These are phyloP conservation scores for Lasiodiplodia citricola DNA, from an alignment of 2,329 filamentous ascomycete species.

Conservation along the genomic window DNA sequence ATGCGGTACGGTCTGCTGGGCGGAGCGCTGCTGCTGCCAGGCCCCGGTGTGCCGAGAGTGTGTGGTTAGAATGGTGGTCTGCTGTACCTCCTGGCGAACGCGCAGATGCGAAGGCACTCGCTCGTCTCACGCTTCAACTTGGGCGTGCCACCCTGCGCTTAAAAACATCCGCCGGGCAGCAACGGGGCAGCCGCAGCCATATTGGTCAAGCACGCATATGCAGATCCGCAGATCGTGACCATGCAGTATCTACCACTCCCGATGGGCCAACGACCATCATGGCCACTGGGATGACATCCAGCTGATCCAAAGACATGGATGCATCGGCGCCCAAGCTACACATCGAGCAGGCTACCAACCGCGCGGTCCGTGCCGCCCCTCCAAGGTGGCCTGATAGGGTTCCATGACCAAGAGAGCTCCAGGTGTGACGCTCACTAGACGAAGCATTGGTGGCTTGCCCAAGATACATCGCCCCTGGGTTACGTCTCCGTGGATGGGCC, in stretches of 20 bases:
- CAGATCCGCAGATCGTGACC: slow-evolving; percentile 23
- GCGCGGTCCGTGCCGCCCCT: slow-evolving; percentile 22
- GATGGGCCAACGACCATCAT: slow-evolving; percentile 6
- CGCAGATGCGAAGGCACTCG: slow-evolving; percentile 11
- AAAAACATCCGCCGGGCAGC: slow-evolving; percentile 9
- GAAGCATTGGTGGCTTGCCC: slow-evolving; percentile 26
- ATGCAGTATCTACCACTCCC: slow-evolving; percentile 24
- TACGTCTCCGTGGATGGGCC: slow-evolving; percentile 14
- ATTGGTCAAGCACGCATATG: slow-evolving; percentile 17
- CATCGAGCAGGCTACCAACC: slow-evolving; percentile 23
- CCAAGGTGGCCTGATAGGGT: slow-evolving; percentile 26
- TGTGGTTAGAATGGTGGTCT: slow-evolving; percentile 13
- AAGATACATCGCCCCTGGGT: slow-evolving; percentile 9
- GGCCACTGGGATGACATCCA: slow-evolving; percentile 18
- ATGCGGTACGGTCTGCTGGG: slow-evolving; percentile 3
- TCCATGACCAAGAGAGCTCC: slow-evolving; percentile 21
- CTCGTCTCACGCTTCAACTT: slow-evolving; percentile 1
- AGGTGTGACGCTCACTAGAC: slow-evolving; percentile 22
- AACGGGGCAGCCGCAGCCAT: slow-evolving; percentile 8
- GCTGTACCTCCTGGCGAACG: slow-evolving; percentile 13
- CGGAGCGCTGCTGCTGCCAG: slow-evolving; percentile 10
- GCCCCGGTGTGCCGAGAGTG: slow-evolving; percentile 2
- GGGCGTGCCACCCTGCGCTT: slow-evolving; percentile 12
- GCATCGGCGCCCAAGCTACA: slow-evolving; percentile 25
- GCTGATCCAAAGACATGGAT: slow-evolving; percentile 27